A percentile compares a stretch with the other conserved stretches of the same genome.
Conservation (phyloP, 805 yeast species). For the Torulaspora franciscae region DNA sequence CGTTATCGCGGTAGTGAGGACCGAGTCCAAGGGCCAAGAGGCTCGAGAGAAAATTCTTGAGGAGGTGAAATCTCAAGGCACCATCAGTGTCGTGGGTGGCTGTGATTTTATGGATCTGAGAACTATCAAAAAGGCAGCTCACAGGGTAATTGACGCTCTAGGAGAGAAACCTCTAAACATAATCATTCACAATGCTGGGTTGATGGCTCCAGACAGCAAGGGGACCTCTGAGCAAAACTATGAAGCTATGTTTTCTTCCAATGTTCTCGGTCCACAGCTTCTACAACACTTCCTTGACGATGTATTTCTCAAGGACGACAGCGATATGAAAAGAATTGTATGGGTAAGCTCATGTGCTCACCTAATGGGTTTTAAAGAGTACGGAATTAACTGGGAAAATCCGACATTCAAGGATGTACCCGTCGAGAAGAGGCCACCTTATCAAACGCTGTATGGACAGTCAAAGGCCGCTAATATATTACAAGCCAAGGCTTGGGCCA, state of each 20-base stretch:
- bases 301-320: conserved; percentile 33
- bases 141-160: conserved; percentile 14
- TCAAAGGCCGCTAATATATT: conserved; percentile 38
- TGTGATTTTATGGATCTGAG: conserved; percentile 40
- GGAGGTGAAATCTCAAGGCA: conserved; percentile 28
- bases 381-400: conserved; percentile 35
- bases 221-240: conserved; percentile 35
- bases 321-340: conserved; percentile 34
- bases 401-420: conserved; percentile 25
- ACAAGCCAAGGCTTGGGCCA: conserved; percentile 37
- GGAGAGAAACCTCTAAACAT: conserved; percentile 27
- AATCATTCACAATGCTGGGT: conserved; percentile 38
- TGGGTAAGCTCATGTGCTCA: conserved; percentile 40
- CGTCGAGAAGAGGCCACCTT: conserved; percentile 17
- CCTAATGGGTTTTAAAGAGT: conserved; percentile 24
- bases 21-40: conserved; percentile 31
- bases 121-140: conserved; percentile 33
- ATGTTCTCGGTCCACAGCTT: conserved; percentile 38
- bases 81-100: conserved; percentile 24
- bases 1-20: conserved; percentile 35
- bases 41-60: conserved; percentile 29
- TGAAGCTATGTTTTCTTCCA: conserved; percentile 38
- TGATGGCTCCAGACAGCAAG: conserved; percentile 31
- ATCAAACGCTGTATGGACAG: conserved; percentile 34
- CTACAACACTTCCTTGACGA: conserved; percentile 39